Percentiles rank a stretch among this genome's conserved stretches.
These are phyloP conservation scores for Metroxylon sagu DNA, from an alignment of 176 grass and related monocot genomes.

Conservation along the genomic window DNA sequence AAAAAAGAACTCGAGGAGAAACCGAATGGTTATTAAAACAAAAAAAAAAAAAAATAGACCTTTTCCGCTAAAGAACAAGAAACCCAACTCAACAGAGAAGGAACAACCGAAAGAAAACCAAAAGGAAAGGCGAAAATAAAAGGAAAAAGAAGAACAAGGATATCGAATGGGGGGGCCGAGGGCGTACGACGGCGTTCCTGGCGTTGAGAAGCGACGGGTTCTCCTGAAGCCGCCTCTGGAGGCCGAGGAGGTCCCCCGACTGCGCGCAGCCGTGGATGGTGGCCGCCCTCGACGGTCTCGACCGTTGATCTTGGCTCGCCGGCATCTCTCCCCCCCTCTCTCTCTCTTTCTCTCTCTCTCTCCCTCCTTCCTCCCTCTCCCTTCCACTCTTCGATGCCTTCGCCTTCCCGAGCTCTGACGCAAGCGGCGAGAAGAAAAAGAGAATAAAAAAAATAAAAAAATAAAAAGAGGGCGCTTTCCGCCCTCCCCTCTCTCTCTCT, in stretches of 20 bases:
- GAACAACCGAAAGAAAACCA: too few relatives aligned
- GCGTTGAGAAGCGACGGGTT: conserved; percentile 72
- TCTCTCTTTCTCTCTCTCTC: neutral
- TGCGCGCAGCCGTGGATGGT: conserved; percentile 66
- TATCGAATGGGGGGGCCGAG: neutral
- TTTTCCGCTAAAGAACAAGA: too few relatives aligned
- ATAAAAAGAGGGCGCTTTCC: too few relatives aligned
- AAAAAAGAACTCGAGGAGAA: too few relatives aligned
- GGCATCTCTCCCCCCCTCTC: conserved; percentile 34
- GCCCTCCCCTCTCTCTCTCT: too few relatives aligned
- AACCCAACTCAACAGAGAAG: too few relatives aligned
- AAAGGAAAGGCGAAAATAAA: neutral
- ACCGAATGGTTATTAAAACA: too few relatives aligned
- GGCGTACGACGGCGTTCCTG: conserved; percentile 59
- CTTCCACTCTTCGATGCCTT: too few relatives aligned
- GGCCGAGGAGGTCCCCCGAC: conserved; percentile 60
- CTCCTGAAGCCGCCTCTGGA: conserved; percentile 63
- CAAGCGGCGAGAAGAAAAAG: too few relatives aligned
- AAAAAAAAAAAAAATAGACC: too few relatives aligned
- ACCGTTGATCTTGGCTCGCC: conserved; percentile 55
- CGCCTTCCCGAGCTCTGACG: too few relatives aligned
- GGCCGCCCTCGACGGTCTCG: conserved; percentile 34
- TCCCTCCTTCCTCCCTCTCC: neutral
- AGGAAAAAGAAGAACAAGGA: neutral
- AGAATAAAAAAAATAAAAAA: too few relatives aligned